Evolutionary conservation across 352 stramenopile species (phyloP), one percentile per base, ranked within the genome.

Genomic region (Blastocystis sp.): DNA sequence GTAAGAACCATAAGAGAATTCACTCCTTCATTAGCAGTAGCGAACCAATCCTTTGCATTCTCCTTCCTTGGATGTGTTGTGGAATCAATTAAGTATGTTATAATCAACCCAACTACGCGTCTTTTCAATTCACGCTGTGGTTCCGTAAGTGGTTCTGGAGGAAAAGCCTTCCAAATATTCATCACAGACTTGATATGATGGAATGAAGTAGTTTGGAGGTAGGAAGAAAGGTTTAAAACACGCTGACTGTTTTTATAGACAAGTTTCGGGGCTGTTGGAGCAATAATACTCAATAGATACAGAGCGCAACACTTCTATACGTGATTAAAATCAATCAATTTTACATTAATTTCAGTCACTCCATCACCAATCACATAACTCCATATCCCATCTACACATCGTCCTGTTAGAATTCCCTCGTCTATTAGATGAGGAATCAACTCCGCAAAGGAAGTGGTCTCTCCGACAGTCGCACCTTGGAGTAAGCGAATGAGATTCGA

Each of bases 391-490:
- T 84, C 73, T n/a, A 68, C 33, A 9, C 30, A 37, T n/a, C 56
- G 51, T 33, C 11, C 27, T 24, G 44, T 44, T 33, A 84, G 27
- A 30, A 84, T 24, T 19, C 48, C 48, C 24, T 66, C 73, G 13
- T 51, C 73, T 17, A 84, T 44, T 4, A 84, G 53, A 69, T 84
- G 73, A 33, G 33, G 33, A 22, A 82, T 89, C n/a, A 92, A 92
- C 87, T 94, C 93, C 89, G 94, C 92, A 40, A 95, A 94, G 0
- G 91, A 94, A n/a, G 92, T 91, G 0, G 93, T 89, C 54, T 95
- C 93, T 58, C 91, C 93, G 19, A 92, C 89, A 27, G 90, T 92
- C 13, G 92, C 91, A 30, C 92, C 81, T 5, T 91, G 89, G 35
- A 91, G 90, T 13, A 95, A 89, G 62, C 91, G 56, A 0, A 95